Conservation (phyloP, 139 green algal genomes). For the Chlorella vulgaris region DNA sequence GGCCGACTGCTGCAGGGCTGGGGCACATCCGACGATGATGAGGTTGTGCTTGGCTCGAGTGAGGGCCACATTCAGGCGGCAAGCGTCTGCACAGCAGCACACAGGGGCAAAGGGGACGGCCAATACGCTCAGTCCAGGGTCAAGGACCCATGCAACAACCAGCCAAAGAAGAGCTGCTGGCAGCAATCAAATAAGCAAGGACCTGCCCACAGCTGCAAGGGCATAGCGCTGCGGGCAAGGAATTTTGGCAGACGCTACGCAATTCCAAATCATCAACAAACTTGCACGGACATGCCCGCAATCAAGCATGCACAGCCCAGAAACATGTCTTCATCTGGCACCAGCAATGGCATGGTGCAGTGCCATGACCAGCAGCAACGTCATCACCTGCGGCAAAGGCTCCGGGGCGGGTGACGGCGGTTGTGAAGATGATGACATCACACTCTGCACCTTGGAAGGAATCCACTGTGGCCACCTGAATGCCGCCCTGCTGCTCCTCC, state of each 20-base stretch:
- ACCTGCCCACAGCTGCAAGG: no score
- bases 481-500: neutral
- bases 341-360: neutral
- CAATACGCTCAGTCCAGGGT: neutral
- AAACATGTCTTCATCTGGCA: no score
- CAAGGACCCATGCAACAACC: neutral
- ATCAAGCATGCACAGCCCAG: no score
- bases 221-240: no score
- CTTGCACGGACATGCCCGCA: no score
- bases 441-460: constrained; percentile 87
- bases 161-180: no score
- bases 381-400: constrained; percentile 43
- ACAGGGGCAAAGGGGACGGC: neutral
- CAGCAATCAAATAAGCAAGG: no score
- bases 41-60: constrained; percentile 73
- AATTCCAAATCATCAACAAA: no score
- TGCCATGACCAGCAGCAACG: neutral
- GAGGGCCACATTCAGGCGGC: constrained; percentile 83
- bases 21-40: constrained; percentile 59
- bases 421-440: constrained; percentile 81
- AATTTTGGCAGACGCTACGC: no score
- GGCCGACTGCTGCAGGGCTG: constrained; percentile 40
- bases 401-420: constrained; percentile 53
- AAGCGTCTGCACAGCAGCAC: constrained; percentile 38
- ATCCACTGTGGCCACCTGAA: constrained; percentile 85